phyloP scores from a whole-genome alignment of 352 stramenopile species.

The Globisporangium paroecandrum region DNA sequence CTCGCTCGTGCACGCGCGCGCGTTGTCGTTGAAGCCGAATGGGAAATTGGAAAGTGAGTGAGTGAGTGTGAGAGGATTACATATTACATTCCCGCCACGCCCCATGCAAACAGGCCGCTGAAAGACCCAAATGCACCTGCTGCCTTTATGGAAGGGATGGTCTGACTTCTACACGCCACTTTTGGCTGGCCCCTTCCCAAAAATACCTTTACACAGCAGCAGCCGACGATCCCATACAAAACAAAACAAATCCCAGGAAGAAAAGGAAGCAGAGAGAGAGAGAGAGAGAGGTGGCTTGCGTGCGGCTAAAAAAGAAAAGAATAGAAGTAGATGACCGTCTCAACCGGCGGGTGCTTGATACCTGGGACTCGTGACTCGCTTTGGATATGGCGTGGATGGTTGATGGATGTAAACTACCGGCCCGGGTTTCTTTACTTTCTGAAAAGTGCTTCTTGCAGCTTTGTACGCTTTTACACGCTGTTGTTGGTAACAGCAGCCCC shows the following conservation, averaged over 20 bases:
- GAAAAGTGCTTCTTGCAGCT: background rate
- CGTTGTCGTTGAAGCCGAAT: background rate
- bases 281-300: background rate
- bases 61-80: background rate
- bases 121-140: background rate
- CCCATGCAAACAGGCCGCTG: background rate
- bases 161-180: background rate
- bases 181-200: background rate
- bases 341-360: background rate
- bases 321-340: background rate
- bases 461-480: no score
- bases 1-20: background rate
- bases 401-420: background rate
- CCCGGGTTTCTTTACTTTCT: background rate
- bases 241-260: background rate
- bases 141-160: background rate
- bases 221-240: background rate
- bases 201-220: background rate
- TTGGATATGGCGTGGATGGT: background rate
- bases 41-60: slow-evolving; percentile 14
- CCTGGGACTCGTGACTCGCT: background rate
- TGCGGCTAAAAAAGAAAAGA: slow-evolving; percentile 1
- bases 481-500: background rate
- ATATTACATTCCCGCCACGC: background rate
- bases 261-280: background rate